Base-by-base conservation (phyloP, 2,329 filamentous ascomycete genomes). In the Spiromastix sp. region DNA sequence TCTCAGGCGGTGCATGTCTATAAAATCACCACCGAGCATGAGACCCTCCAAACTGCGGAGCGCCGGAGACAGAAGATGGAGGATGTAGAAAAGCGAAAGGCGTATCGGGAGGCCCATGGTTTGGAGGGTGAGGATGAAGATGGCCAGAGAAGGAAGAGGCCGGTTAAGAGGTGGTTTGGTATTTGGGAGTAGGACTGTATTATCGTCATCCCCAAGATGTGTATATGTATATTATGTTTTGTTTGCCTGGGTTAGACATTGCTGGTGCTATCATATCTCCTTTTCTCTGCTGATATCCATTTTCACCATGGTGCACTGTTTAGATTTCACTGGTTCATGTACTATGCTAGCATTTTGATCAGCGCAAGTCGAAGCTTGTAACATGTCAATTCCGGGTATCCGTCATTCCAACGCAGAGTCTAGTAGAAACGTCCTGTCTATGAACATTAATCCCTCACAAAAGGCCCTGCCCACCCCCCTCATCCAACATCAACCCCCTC, bases 31-130 rank as follows among this genome's bases (percentile, higher is more conserved):
- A 73, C 82, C 46, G 72, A 77, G 48, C 79, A 87, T 57, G 74
- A 74, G 45, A 79, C 77, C 19, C 67, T 72, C 44, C 64, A 77
- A 52, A 81, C 81, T 18, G 68, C 72, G 34, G 83, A 87, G 59
- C 77, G 77, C 63, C 74, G 87, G 37, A 74, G 76, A 50, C 72
- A 72, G 52, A 78, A 77, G 46, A 70, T 85, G 37, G 85, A 94
- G 47, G 91, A 98, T 63, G 80, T 91, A 18, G 74, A 80, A 57
- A 94, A 95, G 74, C 73, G 89, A 50, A 74, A 74, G 42, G 78
- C 83, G 59, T 98, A 85, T 62, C 77, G 87, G 50, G 79, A 85
- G 60, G 85, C 81, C 41, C 85, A 94, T 66, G 86, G 85, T 7
- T 59, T 93, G 51, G 80, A 86, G 56, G 66, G 64, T 47, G 54